These are phyloP conservation scores for Xanthoconium separans DNA, from an alignment of 1,284 basidiomycete genomes.

Conservation along the genomic window DNA sequence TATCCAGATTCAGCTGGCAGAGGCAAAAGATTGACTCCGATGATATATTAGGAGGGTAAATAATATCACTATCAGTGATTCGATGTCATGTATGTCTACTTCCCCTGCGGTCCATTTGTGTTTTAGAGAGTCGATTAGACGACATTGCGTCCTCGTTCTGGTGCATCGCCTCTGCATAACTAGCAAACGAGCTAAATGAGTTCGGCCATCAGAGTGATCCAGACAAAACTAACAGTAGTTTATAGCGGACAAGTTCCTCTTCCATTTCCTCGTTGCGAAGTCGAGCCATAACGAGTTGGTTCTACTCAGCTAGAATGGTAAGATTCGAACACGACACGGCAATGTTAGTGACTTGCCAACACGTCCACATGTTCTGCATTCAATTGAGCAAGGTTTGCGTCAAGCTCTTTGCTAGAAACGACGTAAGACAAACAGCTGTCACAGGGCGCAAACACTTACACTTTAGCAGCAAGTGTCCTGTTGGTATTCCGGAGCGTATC, in stretches of 20 bases:
- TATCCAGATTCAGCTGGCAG: constrained; percentile 32
- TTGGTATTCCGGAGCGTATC: constrained; percentile 80
- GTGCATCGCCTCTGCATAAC: constrained; percentile 89
- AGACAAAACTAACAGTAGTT: constrained; percentile 66
- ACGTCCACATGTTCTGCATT: constrained; percentile 79
- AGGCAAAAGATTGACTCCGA: constrained; percentile 15
- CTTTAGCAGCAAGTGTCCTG: constrained; percentile 71
- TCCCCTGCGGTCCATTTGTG: constrained; percentile 34
- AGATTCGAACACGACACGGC: neutral
- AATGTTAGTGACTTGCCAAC: constrained; percentile 45
- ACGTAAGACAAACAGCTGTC: constrained; percentile 2
- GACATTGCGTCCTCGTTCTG: constrained; percentile 77
- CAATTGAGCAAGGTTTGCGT: constrained; percentile 73
- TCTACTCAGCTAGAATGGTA: constrained; percentile 45
- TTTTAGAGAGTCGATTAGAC: constrained; percentile 61
- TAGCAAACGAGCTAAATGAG: constrained; percentile 29
- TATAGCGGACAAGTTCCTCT: constrained; percentile 87
- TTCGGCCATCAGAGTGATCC: neutral
- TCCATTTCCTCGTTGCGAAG: constrained; percentile 89
- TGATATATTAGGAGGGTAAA: constrained; percentile 16
- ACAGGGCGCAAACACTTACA: constrained; percentile 50
- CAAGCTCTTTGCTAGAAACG: constrained; percentile 68
- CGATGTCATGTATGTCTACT: constrained; percentile 29
- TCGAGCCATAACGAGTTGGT: constrained; percentile 85
- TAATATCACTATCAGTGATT: neutral